These are phyloP conservation scores for Macroventuria anomochaeta DNA, from an alignment of 2,329 filamentous ascomycete genomes.

Conservation along the genomic window DNA sequence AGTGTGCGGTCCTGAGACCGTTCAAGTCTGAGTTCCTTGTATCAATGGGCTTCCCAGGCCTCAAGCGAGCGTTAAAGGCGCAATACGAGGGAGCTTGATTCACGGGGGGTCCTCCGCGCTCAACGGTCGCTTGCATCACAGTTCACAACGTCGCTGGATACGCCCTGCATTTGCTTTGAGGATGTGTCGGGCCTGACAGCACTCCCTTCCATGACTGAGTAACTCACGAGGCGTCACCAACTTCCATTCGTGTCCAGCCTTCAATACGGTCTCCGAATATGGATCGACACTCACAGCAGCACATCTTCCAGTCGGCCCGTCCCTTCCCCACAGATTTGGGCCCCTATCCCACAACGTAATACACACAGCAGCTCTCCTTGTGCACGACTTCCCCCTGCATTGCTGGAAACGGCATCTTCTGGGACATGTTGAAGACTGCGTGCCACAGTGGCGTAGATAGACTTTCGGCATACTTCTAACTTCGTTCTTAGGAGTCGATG, in stretches of 20 bases:
- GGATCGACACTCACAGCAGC: conserved; percentile 3
- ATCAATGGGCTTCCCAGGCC: conserved; percentile 24
- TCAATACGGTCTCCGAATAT: neutral
- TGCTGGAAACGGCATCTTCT: conserved; percentile 14
- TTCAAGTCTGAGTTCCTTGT: conserved; percentile 31
- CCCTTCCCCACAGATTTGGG: neutral
- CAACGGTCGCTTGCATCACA: conserved; percentile 18
- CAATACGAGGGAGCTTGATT: conserved; percentile 11
- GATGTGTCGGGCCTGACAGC: neutral
- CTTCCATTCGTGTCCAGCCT: conserved; percentile 4
- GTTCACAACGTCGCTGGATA: conserved; percentile 6
- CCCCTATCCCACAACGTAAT: conserved; percentile 6
- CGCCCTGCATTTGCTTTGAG: conserved; percentile 3
- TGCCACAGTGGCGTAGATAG: conserved; percentile 47
- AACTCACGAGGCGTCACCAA: neutral
- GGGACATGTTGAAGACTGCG: conserved; percentile 38
- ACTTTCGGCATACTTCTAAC: conserved; percentile 16
- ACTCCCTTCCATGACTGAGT: neutral
- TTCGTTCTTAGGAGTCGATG: neutral
- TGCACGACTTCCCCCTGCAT: conserved; percentile 3
- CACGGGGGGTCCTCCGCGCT: conserved; percentile 14
- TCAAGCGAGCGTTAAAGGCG: conserved; percentile 20
- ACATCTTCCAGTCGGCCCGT: conserved; percentile 9
- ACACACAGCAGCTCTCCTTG: conserved; percentile 22
- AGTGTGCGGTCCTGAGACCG: conserved; percentile 28